Evolutionary conservation across 495 filamentous ascomycete species (phyloP).

Genomic region (Aspergillus diversus): DNA sequence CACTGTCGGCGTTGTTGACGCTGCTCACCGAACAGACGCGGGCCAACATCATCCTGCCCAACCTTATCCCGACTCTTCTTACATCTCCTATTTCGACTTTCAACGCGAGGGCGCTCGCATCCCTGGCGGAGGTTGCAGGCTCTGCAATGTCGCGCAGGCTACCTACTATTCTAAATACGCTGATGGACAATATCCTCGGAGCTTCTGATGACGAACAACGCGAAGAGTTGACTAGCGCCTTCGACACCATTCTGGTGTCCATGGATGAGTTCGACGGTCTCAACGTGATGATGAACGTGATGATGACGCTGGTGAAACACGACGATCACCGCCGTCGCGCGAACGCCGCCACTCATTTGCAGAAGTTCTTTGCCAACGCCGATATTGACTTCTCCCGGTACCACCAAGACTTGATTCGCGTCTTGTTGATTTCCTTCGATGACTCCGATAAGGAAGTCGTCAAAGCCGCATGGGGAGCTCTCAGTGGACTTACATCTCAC

Average conservation of each 20-base stretch:
- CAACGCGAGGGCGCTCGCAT: slow-evolving; percentile 92
- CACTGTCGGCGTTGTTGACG: slow-evolving; percentile 87
- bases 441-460: slow-evolving; percentile 83
- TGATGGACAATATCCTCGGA: slow-evolving; percentile 88
- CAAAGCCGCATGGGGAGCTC: slow-evolving; percentile 88
- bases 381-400: slow-evolving; percentile 91
- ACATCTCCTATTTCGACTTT: slow-evolving; percentile 89
- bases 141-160: slow-evolving; percentile 86
- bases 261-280: slow-evolving; percentile 96
- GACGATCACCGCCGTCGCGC: slow-evolving; percentile 86
- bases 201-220: slow-evolving; percentile 76
- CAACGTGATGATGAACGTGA: slow-evolving; percentile 90
- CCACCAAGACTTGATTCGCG: slow-evolving; percentile 89
- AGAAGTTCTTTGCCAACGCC: slow-evolving; percentile 82
- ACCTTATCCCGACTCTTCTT: slow-evolving; percentile 90
- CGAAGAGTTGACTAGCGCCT: slow-evolving; percentile 72
- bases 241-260: slow-evolving; percentile 85
- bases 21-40: slow-evolving; percentile 90
- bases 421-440: slow-evolving; percentile 87
- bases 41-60: slow-evolving; percentile 94
- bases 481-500: slow-evolving; percentile 82
- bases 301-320: slow-evolving; percentile 84
- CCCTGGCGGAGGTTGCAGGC: slow-evolving; percentile 86
- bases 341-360: slow-evolving; percentile 76
- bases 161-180: slow-evolving; percentile 83